These are phyloP conservation scores for Trichoderma atrobrunneum DNA, from an alignment of 2,329 filamentous ascomycete genomes.

Conservation along the genomic window DNA sequence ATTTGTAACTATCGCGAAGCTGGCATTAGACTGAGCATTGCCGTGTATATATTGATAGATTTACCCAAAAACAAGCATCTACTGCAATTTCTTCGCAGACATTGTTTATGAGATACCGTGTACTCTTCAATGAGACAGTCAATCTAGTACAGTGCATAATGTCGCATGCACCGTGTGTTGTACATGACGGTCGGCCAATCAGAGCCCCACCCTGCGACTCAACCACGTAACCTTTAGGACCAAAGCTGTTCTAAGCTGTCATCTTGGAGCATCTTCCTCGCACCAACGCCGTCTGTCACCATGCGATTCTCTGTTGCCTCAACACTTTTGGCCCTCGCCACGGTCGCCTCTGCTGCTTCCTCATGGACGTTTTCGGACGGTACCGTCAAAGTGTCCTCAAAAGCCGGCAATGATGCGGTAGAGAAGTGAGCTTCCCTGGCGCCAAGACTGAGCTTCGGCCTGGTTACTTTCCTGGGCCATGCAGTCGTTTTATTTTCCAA, in stretches of 20 bases:
- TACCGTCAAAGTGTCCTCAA: slow-evolving; percentile 62
- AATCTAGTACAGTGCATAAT: background rate
- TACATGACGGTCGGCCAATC: slow-evolving; percentile 25
- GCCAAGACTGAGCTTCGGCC: background rate
- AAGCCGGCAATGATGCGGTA: slow-evolving; percentile 61
- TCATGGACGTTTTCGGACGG: slow-evolving; percentile 75
- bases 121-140: background rate
- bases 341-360: slow-evolving; percentile 48
- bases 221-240: slow-evolving; percentile 32
- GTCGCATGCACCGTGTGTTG: slow-evolving; percentile 5
- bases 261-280: slow-evolving; percentile 25
- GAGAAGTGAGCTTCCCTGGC: slow-evolving; percentile 56
- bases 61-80: background rate
- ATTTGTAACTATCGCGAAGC: background rate
- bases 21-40: background rate
- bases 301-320: slow-evolving; percentile 41
- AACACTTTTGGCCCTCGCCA: slow-evolving; percentile 46
- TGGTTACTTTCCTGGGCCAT: background rate
- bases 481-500: background rate
- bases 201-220: slow-evolving; percentile 19
- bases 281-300: slow-evolving; percentile 25
- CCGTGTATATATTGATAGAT: background rate
- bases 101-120: background rate
- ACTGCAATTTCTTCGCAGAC: background rate
- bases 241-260: slow-evolving; percentile 31